Evolutionary conservation across 768 basidiomycete species (phyloP), one percentile per base, ranked within the genome.

Genomic region (Psilocybe cyanescens): DNA sequence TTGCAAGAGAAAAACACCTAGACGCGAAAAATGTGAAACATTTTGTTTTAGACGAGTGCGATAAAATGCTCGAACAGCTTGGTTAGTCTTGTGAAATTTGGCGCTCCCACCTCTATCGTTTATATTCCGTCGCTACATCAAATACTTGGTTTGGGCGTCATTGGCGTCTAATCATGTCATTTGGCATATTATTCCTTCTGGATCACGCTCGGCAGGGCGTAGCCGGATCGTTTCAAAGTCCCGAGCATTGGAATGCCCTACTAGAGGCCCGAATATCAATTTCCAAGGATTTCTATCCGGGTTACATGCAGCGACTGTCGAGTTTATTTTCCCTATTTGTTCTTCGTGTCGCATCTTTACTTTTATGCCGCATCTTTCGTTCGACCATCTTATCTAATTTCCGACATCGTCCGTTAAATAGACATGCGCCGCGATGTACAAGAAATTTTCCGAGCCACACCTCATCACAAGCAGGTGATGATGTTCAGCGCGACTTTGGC

Each of bases 351-450:
- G 61, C 68, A 28, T 65, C 63, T 74, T 71, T 72, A 74, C 76
- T 75, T 66, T 64, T 68, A 41, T 66, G 59, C 70, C 67, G 61
- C 70, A 72, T 79, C 70, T 80, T 64, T 67, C 63, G 47, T 74
- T 80, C 79, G 79, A 79, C 82, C 72, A 75, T 72, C 73, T 76
- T 24, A 24, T 88, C 87, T 89, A 84, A 89, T 87, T 31, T 73
- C 74, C 85, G 81, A 83, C 84, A 82, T 79, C 84, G 81, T 81
- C 82, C 81, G 29, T 53, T 53, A 33, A 83, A 78, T 87, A 99
- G 97, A 99, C 90, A 99, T 99, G 97, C 97, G 97, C 81, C 94
- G 97, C 73, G 97, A 99, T 75, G 97, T 99, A 66, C 97, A 99
- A 88, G 97, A 99, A 81, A 99, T 99, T 71, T 99, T 99, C 87